Base-by-base conservation (phyloP, 1,139 yeast genomes). In the Barnettozyma hawaiiensis region DNA sequence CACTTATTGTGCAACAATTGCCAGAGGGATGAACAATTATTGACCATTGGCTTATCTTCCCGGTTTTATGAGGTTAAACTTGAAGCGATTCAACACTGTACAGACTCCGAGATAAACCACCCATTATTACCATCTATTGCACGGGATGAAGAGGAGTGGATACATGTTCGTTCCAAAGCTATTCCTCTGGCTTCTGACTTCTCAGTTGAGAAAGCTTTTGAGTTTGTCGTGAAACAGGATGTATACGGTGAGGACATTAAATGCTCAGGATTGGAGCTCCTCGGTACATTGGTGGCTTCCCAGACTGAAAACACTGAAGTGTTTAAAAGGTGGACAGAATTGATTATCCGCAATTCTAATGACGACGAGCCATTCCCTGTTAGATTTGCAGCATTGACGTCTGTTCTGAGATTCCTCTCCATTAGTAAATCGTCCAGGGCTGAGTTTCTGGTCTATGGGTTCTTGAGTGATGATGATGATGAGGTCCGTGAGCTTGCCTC, bases 381-480 rank as follows among this genome's bases (percentile, higher is more conserved):
- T n/a, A 65, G 89, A 50, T 42, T 62, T 14, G 63, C 84, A 0
- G 69, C 78, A 1, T 55, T 78, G 31, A 62, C 58, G 8, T 75
- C 85, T 0, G 54, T 78, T 10, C 53, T 64, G 26, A 42, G 65
- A 64, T 39, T 58, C 47, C 46, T 55, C 48, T 15, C 42, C 18
- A 42, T 27, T 7, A 27, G 33, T 19, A 31, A 37, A 21, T 31
- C 41, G 5, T 23, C 41, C 5, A 39, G 34, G 12, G 52, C 49
- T 5, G 33, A 39, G 19, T 52, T 51, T 49, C 19, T 59, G 11
- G 53, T 76, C 1, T 69, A 65, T 47, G 54, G 59, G 14, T 72
- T 67, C 46, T 58, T 81, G 14, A 65, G 69, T 41, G 94, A 84
- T 58, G 92, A 83, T 54, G 85, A 81, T 49, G 71, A 67, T 8